phyloP scores from a whole-genome alignment of 163 green algal species.

The Scenedesmus sp. region DNA sequence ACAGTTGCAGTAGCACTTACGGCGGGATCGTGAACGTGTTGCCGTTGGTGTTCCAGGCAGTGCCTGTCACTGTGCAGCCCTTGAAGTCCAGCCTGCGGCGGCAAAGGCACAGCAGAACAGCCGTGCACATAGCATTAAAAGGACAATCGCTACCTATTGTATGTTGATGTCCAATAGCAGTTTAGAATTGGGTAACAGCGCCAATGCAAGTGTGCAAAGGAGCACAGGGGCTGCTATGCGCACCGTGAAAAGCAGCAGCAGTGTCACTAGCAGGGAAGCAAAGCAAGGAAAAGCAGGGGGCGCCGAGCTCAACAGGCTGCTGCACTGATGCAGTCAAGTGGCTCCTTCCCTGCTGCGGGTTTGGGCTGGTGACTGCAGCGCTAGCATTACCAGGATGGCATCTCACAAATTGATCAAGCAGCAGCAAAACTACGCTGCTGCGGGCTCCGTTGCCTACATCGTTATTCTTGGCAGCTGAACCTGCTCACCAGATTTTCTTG shows the following conservation, averaged over 20 bases:
- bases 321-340: background rate
- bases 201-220: no score
- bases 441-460: background rate
- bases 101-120: background rate
- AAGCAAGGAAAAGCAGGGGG: no score
- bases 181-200: no score
- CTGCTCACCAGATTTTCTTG: slow-evolving; percentile 35
- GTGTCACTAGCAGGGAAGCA: no score
- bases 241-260: no score
- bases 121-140: no score
- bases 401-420: background rate
- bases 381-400: no score
- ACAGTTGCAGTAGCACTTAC: background rate
- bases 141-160: no score
- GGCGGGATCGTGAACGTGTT: background rate
- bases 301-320: no score
- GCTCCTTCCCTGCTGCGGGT: background rate
- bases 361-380: no score
- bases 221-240: no score
- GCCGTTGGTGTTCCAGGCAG: slow-evolving; percentile 33
- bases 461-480: background rate
- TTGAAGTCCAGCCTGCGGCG: slow-evolving; percentile 14
- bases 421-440: background rate
- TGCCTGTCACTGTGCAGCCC: background rate
- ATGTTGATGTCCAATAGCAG: no score